Percentiles rank a stretch among this genome's conserved stretches.
Evolutionary conservation across 441 rosid species (phyloP).

Genomic region (Raphanus hybrid): DNA sequence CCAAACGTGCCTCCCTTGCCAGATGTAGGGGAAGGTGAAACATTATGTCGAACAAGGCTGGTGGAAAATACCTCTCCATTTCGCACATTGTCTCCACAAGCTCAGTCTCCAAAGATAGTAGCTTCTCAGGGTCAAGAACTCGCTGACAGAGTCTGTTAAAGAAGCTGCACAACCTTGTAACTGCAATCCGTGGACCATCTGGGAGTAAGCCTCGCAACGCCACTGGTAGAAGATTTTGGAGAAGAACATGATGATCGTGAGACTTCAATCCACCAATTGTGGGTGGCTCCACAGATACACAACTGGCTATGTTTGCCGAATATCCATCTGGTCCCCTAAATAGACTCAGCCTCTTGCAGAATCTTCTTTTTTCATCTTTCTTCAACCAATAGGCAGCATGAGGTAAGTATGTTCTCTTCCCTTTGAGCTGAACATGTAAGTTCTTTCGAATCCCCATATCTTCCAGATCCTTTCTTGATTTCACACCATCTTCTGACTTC

Average conservation of each 20-base stretch:
- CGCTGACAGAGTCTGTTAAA: background rate
- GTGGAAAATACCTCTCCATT: background rate
- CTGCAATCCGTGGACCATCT: background rate
- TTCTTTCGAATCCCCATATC: background rate
- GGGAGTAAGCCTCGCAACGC: background rate
- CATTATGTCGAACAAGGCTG: background rate
- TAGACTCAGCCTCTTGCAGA: background rate
- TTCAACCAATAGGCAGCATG: background rate
- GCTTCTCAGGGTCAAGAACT: background rate
- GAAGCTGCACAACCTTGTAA: background rate
- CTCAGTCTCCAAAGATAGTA: background rate
- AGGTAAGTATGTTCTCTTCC: slow-evolving; percentile 3
- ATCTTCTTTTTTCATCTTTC: background rate
- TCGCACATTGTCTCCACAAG: background rate
- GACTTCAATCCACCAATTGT: background rate
- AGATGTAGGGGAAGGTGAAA: background rate
- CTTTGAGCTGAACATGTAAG: background rate
- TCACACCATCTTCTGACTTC: too few species aligned
- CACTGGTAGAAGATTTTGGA: background rate
- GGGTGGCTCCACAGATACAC: background rate
- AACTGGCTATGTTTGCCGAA: background rate
- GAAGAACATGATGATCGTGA: background rate
- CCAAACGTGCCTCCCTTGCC: background rate
- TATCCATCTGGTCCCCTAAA: background rate
- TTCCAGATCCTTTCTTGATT: too few species aligned